Percentiles rank a stretch among this genome's conserved stretches.
Evolutionary conservation across 2,329 filamentous ascomycete genomes (phyloP).

Genomic region (Fusarium neocosmosporiellum): DNA sequence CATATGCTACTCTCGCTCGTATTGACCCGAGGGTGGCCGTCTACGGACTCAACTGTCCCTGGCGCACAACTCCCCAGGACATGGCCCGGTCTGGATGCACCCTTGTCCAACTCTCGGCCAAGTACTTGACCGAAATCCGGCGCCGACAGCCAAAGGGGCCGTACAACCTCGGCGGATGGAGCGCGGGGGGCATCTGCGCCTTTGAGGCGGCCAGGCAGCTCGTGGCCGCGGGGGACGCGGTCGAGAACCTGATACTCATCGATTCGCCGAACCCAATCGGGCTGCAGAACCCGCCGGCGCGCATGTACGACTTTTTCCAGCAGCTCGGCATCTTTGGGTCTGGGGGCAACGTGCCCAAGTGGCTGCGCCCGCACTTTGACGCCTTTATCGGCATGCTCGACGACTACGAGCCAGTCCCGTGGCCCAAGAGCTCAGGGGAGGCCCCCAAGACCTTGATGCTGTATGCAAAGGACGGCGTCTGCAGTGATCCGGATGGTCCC

Average conservation of each 20-base stretch:
- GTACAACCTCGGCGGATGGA: constrained; percentile 79
- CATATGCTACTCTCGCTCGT: constrained; percentile 45
- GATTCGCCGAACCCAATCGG: constrained; percentile 75
- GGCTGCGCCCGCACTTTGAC: constrained; percentile 79
- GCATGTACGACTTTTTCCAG: constrained; percentile 78
- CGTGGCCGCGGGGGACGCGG: constrained; percentile 64
- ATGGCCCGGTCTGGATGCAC: constrained; percentile 54
- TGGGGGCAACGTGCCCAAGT: constrained; percentile 73
- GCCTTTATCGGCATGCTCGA: constrained; percentile 75
- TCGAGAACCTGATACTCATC: constrained; percentile 72
- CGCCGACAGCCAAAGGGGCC: constrained; percentile 76
- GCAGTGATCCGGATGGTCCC: constrained; percentile 72
- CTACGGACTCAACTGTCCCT: constrained; percentile 69
- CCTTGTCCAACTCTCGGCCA: constrained; percentile 39
- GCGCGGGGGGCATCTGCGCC: constrained; percentile 79
- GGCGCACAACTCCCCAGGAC: constrained; percentile 69
- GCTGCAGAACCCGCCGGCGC: constrained; percentile 72
- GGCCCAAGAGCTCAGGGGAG: constrained; percentile 61
- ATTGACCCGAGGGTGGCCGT: constrained; percentile 61
- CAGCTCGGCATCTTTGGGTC: constrained; percentile 77
- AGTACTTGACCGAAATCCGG: constrained; percentile 72
- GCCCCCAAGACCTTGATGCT: constrained; percentile 73
- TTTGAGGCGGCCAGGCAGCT: constrained; percentile 74
- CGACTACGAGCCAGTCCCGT: constrained; percentile 74
- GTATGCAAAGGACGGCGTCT: constrained; percentile 81